These are phyloP conservation scores for Ophiosphaerella herpotricha DNA, from an alignment of 2,329 filamentous ascomycete species.

Conservation along the genomic window DNA sequence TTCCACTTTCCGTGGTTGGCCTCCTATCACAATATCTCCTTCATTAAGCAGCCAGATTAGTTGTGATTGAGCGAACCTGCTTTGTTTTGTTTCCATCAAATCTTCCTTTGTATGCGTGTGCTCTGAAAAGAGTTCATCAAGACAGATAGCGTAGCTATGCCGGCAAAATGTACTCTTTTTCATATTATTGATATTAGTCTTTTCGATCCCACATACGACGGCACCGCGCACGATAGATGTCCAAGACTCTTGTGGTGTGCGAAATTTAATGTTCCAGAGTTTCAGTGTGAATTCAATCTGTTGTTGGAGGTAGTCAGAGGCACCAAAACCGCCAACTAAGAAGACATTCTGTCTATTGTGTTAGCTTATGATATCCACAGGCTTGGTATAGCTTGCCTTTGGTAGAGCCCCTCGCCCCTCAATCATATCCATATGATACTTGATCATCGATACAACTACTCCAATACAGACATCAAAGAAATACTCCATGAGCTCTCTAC, in stretches of 20 bases:
- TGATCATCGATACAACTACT: conserved; percentile 22
- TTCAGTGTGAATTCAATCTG: conserved; percentile 14
- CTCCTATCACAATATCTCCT: conserved; percentile 19
- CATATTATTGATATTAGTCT: conserved; percentile 11
- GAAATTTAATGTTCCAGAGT: conserved; percentile 13
- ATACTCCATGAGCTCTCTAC: conserved; percentile 22
- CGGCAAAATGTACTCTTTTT: conserved; percentile 13
- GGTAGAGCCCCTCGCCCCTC: conserved; percentile 10
- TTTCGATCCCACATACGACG: conserved; percentile 32
- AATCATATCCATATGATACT: conserved; percentile 23
- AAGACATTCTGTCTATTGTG: conserved; percentile 18
- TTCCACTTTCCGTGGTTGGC: conserved; percentile 5
- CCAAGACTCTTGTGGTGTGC: conserved; percentile 24
- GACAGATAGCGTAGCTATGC: conserved; percentile 23
- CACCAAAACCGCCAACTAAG: conserved; percentile 24
- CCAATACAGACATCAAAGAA: conserved; percentile 31
- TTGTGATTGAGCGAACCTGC: conserved; percentile 10
- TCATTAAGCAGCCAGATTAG: conserved; percentile 22
- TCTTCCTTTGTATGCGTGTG: conserved; percentile 3
- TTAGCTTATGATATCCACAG: not conserved
- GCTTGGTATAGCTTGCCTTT: conserved; percentile 12
- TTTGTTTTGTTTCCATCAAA: not conserved
- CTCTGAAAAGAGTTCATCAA: conserved; percentile 15
- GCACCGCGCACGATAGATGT: conserved; percentile 28
- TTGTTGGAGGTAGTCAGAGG: conserved; percentile 17